A percentile compares a stretch with the other conserved stretches of the same genome.
These are phyloP conservation scores for Cucumis melo DNA, from an alignment of 306 rosid species.

Conservation along the genomic window DNA sequence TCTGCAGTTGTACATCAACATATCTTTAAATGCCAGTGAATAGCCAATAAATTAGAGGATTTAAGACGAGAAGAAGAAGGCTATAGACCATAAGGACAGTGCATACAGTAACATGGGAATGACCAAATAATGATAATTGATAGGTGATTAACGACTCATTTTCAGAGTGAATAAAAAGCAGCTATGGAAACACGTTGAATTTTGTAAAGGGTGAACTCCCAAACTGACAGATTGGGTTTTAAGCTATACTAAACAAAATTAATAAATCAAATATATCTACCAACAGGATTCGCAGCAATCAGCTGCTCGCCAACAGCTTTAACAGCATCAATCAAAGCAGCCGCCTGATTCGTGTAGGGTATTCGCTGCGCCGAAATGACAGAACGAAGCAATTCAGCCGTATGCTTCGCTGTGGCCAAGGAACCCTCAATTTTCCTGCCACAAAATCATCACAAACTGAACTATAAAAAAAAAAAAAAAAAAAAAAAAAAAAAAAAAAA, in stretches of 20 bases:
- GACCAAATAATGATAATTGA: not conserved
- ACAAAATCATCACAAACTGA: not conserved
- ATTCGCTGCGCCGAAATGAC: slow-evolving; percentile 78
- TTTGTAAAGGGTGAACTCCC: not conserved
- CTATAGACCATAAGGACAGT: not conserved
- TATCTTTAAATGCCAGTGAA: not conserved
- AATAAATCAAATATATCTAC: slow-evolving; percentile 24
- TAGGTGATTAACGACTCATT: not conserved
- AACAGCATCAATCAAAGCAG: slow-evolving; percentile 68
- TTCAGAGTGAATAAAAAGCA: not conserved
- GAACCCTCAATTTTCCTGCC: slow-evolving; percentile 92
- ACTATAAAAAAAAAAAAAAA: not conserved
- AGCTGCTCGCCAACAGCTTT: slow-evolving; percentile 83
- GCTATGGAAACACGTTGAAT: not conserved
- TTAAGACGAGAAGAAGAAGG: not conserved
- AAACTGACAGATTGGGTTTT: not conserved
- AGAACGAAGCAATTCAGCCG: slow-evolving; percentile 75
- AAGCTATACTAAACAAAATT: not conserved
- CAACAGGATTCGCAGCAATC: slow-evolving; percentile 88
- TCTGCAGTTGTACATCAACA: slow-evolving; percentile 41
- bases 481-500: not conserved
- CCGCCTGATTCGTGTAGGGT: slow-evolving; percentile 74
- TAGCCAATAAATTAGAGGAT: not conserved
- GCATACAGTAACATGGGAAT: not conserved
- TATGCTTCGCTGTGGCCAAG: slow-evolving; percentile 66